Base-by-base conservation (phyloP, 75 land plant species). In the Pseudotsuga menziesii region DNA sequence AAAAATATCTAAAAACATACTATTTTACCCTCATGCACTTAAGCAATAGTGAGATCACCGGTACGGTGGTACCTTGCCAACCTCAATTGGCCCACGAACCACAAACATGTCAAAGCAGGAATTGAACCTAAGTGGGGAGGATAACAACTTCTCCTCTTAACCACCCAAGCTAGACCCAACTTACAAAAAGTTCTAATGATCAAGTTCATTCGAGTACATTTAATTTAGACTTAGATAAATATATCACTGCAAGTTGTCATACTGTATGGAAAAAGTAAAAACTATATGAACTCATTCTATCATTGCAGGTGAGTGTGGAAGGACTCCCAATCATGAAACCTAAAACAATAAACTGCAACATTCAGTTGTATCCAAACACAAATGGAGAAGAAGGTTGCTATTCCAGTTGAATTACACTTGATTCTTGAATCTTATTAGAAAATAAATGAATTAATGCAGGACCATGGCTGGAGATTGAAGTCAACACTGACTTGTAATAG, bases 241-340 rank as follows among this genome's bases (percentile, higher is more conserved):
- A 35, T 20, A 16, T 64, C 41, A 64, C 8, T 64, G n/a, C 7
- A 32, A 4, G 32, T 0, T 64, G 13, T 39, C 17, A 48, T 48
- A 48, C 13, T 48, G 9, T 11, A 9, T 48, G 54, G 54, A 48
- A 48, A 44, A n/a, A n/a, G 7, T 36, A 26, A 56, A 41, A 77
- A 61, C 55, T 57, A 44, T 35, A 39, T 79, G 35, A 63, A 32
- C n/a, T 57, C 20, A 36, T 32, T 56, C 60, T 26, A 23, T 27
- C 39, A 16, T 35, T 81, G 74, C 83, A 95, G 98, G 91, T 91
- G 76, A 77, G 85, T 19, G 80, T 95, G 54, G 90, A 88, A 76
- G 98, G 98, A 20, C 81, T 95, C 72, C 91, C 89, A 81, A 87
- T 85, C 58, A 79, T 91, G 80, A 95, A 95, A 74, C 98, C 98